Conservation (phyloP, 1,139 yeast genomes). For the Saccharomycopsis hybrid region DNA sequence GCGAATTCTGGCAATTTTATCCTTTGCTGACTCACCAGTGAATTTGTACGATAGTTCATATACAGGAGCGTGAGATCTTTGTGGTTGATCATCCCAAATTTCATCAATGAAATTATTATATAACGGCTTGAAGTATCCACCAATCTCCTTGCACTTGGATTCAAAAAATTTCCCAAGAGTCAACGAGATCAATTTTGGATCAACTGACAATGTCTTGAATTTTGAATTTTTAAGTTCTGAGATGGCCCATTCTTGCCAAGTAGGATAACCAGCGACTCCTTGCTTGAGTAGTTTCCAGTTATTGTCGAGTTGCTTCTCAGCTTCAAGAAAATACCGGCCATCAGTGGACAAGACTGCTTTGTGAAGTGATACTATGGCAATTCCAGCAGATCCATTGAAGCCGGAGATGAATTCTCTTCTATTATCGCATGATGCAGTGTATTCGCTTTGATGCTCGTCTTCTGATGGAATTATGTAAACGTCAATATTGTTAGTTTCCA, state of each 20-base stretch:
- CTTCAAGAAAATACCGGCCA: slow-evolving; percentile 94
- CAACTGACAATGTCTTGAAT: slow-evolving; percentile 27
- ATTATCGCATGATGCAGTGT: slow-evolving; percentile 73
- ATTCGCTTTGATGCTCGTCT: slow-evolving; percentile 93
- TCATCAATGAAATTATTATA: slow-evolving; percentile 66
- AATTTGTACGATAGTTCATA: slow-evolving; percentile 39
- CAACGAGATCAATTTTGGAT: slow-evolving; percentile 54
- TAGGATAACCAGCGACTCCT: slow-evolving; percentile 66
- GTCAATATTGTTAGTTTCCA: slow-evolving; percentile 62
- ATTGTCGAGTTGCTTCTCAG: slow-evolving; percentile 75
- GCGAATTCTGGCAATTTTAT: slow-evolving; percentile 33
- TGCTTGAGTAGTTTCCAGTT: slow-evolving; percentile 84
- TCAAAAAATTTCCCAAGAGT: slow-evolving; percentile 13
- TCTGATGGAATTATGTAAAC: slow-evolving; percentile 85
- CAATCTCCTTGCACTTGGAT: slow-evolving; percentile 20
- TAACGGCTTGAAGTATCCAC: slow-evolving; percentile 30
- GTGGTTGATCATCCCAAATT: slow-evolving; percentile 66
- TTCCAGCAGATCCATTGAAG: slow-evolving; percentile 92
- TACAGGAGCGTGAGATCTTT: slow-evolving; percentile 38
- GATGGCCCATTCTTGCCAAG: slow-evolving; percentile 85
- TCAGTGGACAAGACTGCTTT: slow-evolving; percentile 86
- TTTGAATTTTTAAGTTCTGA: slow-evolving; percentile 48
- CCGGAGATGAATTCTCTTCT: slow-evolving; percentile 82
- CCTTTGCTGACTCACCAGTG: slow-evolving; percentile 42
- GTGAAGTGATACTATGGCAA: slow-evolving; percentile 79